Evolutionary conservation across 2,329 filamentous ascomycete species (phyloP), one percentile per base, ranked within the genome.

Genomic region (Periconia sp.): DNA sequence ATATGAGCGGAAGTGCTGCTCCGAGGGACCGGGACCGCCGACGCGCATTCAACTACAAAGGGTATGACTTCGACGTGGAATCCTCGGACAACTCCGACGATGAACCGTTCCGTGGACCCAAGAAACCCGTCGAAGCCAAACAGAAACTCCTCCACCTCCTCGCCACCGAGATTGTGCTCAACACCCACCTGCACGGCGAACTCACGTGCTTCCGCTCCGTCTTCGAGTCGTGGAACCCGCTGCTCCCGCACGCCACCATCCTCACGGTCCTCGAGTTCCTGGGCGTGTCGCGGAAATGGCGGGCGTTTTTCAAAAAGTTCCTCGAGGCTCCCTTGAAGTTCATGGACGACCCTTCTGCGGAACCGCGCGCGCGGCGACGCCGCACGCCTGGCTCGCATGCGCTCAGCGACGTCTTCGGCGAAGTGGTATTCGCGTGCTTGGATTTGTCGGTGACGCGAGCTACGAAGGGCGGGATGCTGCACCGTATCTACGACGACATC

Each of bases 401-500:
- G 0, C 70, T 78, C 14, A 78, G 77, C 56, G 79, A 81, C 56
- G 59, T 80, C 2, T 74, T 78, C 1, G 77, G 79, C 0, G 79
- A 82, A 56, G 58, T 76, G n/a, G 68, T 80, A 1, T 62, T 81
- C 5, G 79, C 79, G 50, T 76, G 77, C 53, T 65, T 81, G 63
- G 79, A 81, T 52, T 66, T 79, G 13, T 70, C 75, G 1, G 73
- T 81, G 17, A 79, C 79, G 47, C 71, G 75, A 41, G 55, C 69
- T 11, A 77, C 77, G 1, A 49, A 62, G 14, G 76, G 77, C 1
- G 66, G 74, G 45, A 64, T 78, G 3, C 62, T 80, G 0, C 77
- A 81, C 54, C 78, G 79, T 1, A 57, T 81, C 15, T 76, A 80
- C 45, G 79, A 82, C 53, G 79, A 82, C 48, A 59, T 81, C 13